Evolutionary conservation across 2,329 filamentous ascomycete genomes (phyloP).

Genomic region (Arthrobotrys sphaeroides): DNA sequence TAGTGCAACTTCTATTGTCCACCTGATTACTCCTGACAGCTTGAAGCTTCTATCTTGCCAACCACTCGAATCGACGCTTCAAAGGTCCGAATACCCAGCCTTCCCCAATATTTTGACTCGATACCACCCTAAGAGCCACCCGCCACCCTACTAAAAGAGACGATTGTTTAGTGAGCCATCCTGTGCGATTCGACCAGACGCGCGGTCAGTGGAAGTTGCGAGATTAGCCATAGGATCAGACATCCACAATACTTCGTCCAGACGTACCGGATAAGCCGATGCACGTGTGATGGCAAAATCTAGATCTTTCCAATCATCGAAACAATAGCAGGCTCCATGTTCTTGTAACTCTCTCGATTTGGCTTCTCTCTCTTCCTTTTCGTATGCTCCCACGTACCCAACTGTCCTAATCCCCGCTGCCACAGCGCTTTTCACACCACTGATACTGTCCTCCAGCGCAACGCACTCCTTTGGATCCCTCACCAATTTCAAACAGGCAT

Average conservation of each 20-base stretch:
- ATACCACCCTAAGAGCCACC: too few relatives aligned
- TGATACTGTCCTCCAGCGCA: conserved; percentile 88
- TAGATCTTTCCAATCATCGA: conserved; percentile 70
- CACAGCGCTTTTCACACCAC: conserved; percentile 78
- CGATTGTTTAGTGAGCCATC: too few relatives aligned
- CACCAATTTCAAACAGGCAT: conserved; percentile 77
- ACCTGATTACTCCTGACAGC: too few relatives aligned
- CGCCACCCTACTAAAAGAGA: too few relatives aligned
- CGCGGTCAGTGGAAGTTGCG: too few relatives aligned
- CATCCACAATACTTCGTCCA: not conserved
- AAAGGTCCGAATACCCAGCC: too few relatives aligned
- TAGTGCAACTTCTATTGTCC: too few relatives aligned
- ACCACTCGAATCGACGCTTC: too few relatives aligned
- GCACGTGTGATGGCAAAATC: conserved; percentile 58
- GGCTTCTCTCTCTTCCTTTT: conserved; percentile 66
- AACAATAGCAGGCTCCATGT: conserved; percentile 72
- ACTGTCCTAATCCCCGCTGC: conserved; percentile 82
- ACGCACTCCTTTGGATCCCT: conserved; percentile 77
- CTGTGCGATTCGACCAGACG: too few relatives aligned
- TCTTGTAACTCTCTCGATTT: conserved; percentile 72
- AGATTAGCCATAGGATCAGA: too few relatives aligned
- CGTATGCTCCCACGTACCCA: conserved; percentile 84
- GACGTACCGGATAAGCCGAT: not conserved
- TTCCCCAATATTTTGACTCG: too few relatives aligned
- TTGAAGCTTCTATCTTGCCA: too few relatives aligned